These are phyloP conservation scores for Nakazawaea sp. DNA, from an alignment of 805 yeast species.

Conservation along the genomic window DNA sequence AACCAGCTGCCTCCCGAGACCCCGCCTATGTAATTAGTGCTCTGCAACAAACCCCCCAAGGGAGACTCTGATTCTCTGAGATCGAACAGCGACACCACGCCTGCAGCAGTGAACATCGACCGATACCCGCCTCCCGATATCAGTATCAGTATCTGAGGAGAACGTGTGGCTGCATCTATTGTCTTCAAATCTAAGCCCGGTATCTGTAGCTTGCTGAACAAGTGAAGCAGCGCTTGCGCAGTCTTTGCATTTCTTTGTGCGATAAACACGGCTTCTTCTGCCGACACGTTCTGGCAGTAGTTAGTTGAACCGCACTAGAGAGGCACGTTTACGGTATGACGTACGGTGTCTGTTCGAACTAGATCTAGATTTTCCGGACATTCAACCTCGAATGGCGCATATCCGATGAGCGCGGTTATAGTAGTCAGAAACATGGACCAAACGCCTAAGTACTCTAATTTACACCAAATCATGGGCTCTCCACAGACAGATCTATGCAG, in stretches of 20 bases:
- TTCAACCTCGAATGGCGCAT: too few relatives aligned
- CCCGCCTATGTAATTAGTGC: conserved; percentile 52
- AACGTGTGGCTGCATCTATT: background rate
- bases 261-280: background rate
- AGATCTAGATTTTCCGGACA: too few relatives aligned
- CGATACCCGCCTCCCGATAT: conserved; percentile 51
- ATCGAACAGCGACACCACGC: conserved; percentile 46
- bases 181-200: conserved; percentile 18
- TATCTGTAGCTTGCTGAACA: conserved; percentile 17
- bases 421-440: too few relatives aligned
- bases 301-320: too few relatives aligned
- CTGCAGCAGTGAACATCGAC: conserved; percentile 55
- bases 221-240: conserved; percentile 14
- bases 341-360: too few relatives aligned
- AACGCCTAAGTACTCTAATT: too few relatives aligned
- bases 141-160: conserved; percentile 30
- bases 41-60: conserved; percentile 48
- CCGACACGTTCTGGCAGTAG: too few relatives aligned
- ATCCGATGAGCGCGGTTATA: too few relatives aligned
- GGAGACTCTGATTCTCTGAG: conserved; percentile 28
- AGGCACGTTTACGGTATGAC: too few relatives aligned
- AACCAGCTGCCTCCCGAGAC: conserved; percentile 74
- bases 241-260: conserved; percentile 20
- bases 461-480: too few relatives aligned
- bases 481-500: too few relatives aligned